Evolutionary conservation across 768 basidiomycete species (phyloP).

Genomic region (Boletus bicolor): DNA sequence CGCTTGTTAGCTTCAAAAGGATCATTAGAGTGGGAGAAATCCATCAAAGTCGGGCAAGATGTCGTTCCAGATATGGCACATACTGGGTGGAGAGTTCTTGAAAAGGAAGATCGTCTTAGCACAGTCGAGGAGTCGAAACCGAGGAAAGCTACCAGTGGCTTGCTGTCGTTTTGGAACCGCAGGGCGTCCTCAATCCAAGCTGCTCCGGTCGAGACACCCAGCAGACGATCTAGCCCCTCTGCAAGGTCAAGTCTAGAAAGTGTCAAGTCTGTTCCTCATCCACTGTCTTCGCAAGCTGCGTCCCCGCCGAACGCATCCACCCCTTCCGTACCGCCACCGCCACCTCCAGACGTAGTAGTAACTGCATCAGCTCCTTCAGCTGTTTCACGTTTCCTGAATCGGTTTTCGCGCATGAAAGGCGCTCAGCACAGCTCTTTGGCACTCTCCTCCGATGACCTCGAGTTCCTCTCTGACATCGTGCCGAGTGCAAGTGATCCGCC

Average conservation of each 20-base stretch:
- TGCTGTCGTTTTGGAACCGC: slow-evolving; percentile 75
- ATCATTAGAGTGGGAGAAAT: slow-evolving; percentile 71
- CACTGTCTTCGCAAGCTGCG: slow-evolving; percentile 8
- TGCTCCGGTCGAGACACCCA: slow-evolving; percentile 15
- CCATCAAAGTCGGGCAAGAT: slow-evolving; percentile 54
- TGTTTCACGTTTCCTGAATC: slow-evolving; percentile 78
- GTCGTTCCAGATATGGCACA: slow-evolving; percentile 50
- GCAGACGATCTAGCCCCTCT: slow-evolving; percentile 25
- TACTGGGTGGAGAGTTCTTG: slow-evolving; percentile 70
- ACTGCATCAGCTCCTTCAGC: slow-evolving; percentile 50
- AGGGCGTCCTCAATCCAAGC: slow-evolving; percentile 28
- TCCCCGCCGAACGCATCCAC: slow-evolving; percentile 17
- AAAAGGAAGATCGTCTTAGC: slow-evolving; percentile 43
- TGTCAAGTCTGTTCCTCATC: slow-evolving; percentile 10
- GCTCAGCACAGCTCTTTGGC: slow-evolving; percentile 55
- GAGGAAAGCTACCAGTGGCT: slow-evolving; percentile 46
- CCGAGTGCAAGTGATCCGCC: slow-evolving; percentile 49
- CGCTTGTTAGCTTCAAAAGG: slow-evolving; percentile 68
- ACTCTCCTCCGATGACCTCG: slow-evolving; percentile 76
- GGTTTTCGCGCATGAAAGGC: slow-evolving; percentile 57
- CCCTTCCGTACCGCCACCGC: slow-evolving; percentile 10
- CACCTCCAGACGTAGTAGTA: slow-evolving; percentile 3
- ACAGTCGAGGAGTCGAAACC: slow-evolving; percentile 42
- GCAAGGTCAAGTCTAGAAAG: slow-evolving; percentile 33
- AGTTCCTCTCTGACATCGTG: slow-evolving; percentile 70